Evolutionary conservation across 345 rosid species (phyloP), one percentile per base, ranked within the genome.

Genomic region (Leavenworthia alabamica): DNA sequence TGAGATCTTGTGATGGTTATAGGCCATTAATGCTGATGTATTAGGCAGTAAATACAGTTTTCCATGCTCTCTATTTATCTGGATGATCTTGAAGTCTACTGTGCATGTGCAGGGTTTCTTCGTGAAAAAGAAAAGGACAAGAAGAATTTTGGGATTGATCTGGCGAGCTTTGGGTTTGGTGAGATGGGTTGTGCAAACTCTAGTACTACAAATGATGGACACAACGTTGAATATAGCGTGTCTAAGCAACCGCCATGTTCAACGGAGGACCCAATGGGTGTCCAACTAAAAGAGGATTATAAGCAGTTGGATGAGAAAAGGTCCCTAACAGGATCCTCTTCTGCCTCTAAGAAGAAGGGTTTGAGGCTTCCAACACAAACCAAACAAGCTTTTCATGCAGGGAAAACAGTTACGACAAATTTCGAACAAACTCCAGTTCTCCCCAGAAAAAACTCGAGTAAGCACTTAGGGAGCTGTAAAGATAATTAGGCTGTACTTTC

Each of bases 281-380:
- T 16, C 27, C 57, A 37, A 12, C 8, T 49, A 6, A 49, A 62
- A 26, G 36, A 39, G 7, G 28, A 19, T 62, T 31, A 8, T 20
- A 62, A 62, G 59, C 17, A 29, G 36, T 46, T 37, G 56, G 42
- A 57, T 17, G 49, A 47, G 49, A 13, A 66, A 56, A 33, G 14
- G 51, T 46, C 64, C n/a, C 26, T 46, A 15, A 44, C 37, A 36
- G 71, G 31, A 40, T 65, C 64, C 12, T 63, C 80, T 40, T 66
- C 84, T 52, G 68, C 56, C 26, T 41, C 66, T 47, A 59, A 14
- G 23, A 65, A 66, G 56, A 64, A 35, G 3, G 74, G 20, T 33
- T 60, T 45, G 64, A 33, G 17, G 64, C 54, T 35, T 49, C 75
- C 83, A 7, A 39, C 78, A 35, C 67, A 60, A 43, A 58, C 68